Evolutionary conservation across 768 basidiomycete genomes (phyloP), one percentile per base, ranked within the genome.

Genomic region (Mycena capillaripes): DNA sequence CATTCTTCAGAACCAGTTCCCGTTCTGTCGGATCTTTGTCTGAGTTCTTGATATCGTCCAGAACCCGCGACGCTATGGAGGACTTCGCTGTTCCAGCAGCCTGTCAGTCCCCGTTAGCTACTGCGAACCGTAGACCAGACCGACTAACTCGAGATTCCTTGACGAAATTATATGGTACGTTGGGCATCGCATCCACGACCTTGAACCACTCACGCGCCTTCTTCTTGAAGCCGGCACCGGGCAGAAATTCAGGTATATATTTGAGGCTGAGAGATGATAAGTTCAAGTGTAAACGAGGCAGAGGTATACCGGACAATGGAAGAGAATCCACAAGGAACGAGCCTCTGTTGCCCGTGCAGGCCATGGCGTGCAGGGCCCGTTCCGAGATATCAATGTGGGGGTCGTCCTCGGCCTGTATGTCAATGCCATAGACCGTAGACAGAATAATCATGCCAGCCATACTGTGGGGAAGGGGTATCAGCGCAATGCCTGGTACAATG

Each of bases 231-330:
- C 76, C 80, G 0, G 79, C 79, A 2, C 82, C 81, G 44, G 85
- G 84, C 53, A 85, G 70, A 80, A 82, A 85, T 16, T 6, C 73
- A 2, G 84, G 85, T 3, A 85, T 58, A 46, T 84, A 73, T 65
- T 81, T 81, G 23, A 86, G 71, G 17, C 78, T 40, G 21, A 78
- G 78, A 17, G 80, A 32, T 21, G 34, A 3, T 23, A 2, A 34
- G 7, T n/a, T n/a, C 11, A 21, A 52, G 2, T 40, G 2, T 8
- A 7, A 23, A 21, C 27, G 27, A 27, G 27, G 38, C 10, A 38
- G 38, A 10, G 38, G 16, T 11, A 11, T 11, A 38, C 10, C 38
- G 38, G 2, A 70, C 69, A 70, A 64, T 6, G 69, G 62, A 38
- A 70, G 62, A 0, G 76, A 65, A 55, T 86, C 83, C 55, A 83